Conservation (phyloP, 2,329 filamentous ascomycete genomes). For the Fusarium sp. region DNA sequence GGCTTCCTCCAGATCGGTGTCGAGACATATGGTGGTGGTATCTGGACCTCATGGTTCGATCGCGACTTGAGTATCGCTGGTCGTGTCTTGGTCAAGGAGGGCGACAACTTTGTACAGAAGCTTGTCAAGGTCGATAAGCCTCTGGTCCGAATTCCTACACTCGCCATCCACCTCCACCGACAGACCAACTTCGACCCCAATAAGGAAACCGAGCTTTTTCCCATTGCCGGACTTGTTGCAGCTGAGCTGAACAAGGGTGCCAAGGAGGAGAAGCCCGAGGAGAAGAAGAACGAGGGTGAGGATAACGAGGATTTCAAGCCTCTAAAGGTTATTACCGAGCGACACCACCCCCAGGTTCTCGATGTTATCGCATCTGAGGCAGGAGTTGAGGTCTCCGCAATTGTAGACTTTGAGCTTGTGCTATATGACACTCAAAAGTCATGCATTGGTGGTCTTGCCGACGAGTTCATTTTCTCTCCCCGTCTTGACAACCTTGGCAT, state of each 20-base stretch:
- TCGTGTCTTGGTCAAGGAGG: constrained; percentile 81
- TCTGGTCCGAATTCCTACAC: constrained; percentile 89
- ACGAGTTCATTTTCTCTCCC: constrained; percentile 97
- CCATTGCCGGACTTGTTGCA: constrained; percentile 87
- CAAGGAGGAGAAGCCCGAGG: constrained; percentile 57
- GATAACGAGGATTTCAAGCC: constrained; percentile 73
- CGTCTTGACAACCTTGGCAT: constrained; percentile 95
- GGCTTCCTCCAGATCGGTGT: constrained; percentile 96
- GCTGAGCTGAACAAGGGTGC: constrained; percentile 86
- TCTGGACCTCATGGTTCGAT: constrained; percentile 99
- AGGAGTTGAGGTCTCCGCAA: constrained; percentile 74
- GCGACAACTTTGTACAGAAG: constrained; percentile 80
- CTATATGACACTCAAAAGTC: constrained; percentile 96
- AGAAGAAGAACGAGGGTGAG: constrained; percentile 52
- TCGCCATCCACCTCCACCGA: constrained; percentile 94
- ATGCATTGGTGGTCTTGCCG: constrained; percentile 86
- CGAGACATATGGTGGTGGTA: constrained; percentile 94
- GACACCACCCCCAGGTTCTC: constrained; percentile 90
- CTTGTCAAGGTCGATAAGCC: constrained; percentile 92
- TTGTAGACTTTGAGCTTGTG: constrained; percentile 96
- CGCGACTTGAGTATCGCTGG: constrained; percentile 92
- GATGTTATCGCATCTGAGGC: constrained; percentile 86
- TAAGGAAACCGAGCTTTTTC: constrained; percentile 96
- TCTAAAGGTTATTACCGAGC: constrained; percentile 79
- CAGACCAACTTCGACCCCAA: constrained; percentile 90